phyloP scores from a whole-genome alignment of 306 rosid species.

The Castanea crenata region DNA sequence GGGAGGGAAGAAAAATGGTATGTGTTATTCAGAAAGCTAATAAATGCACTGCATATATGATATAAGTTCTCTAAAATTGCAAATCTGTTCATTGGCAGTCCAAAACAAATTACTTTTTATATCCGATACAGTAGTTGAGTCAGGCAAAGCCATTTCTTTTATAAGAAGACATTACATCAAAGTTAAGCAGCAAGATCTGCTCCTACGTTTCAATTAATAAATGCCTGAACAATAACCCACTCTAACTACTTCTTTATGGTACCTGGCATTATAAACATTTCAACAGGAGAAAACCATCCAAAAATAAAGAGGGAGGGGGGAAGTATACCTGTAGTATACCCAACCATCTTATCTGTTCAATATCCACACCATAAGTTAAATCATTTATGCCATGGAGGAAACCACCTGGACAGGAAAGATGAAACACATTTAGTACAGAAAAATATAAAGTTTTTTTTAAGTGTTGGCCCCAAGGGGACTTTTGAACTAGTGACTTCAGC shows the following conservation, averaged over 20 bases:
- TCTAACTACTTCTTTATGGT: neutral
- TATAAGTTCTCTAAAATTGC: neutral
- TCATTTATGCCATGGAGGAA: conserved; percentile 73
- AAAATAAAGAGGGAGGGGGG: neutral
- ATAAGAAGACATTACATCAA: neutral
- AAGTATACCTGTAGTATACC: conserved; percentile 79
- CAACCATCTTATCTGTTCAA: conserved; percentile 71
- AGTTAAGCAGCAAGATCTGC: neutral
- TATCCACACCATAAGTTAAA: conserved; percentile 86
- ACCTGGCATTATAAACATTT: neutral
- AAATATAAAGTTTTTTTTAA: neutral
- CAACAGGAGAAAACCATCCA: neutral
- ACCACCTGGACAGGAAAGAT: conserved; percentile 57
- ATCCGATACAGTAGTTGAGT: neutral
- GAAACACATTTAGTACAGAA: conserved; percentile 12
- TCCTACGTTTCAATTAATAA: neutral
- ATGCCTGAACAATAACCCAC: neutral
- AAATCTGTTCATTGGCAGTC: neutral
- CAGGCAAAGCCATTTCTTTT: conserved; percentile 2
- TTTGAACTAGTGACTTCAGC: no score
- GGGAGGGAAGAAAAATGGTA: conserved; percentile 6
- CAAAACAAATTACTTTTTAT: neutral
- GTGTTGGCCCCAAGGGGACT: no score
- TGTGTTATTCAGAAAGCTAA: neutral
- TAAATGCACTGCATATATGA: neutral